Conservation (phyloP, 139 green algal species). For the Chlorella vulgaris region DNA sequence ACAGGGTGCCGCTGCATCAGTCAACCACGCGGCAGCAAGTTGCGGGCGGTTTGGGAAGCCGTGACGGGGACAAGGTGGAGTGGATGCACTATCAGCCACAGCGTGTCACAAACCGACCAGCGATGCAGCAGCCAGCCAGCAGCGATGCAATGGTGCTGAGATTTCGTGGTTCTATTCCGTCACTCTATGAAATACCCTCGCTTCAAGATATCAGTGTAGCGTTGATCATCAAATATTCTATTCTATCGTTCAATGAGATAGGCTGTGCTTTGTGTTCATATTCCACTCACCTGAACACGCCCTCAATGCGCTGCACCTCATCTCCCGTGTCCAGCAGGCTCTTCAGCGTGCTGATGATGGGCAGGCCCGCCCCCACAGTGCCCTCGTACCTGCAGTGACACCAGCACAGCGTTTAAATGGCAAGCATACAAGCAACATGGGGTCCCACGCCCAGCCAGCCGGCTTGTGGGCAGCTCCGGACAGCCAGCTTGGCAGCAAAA, state of each 20-base stretch:
- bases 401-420: background rate
- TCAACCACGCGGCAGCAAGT: background rate
- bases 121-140: too few species aligned
- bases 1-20: constrained; percentile 71
- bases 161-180: too few species aligned
- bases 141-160: too few species aligned
- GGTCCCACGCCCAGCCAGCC: too few species aligned
- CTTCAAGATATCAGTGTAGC: too few species aligned
- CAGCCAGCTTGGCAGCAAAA: too few species aligned
- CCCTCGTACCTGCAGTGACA: constrained; percentile 37
- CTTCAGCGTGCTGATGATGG: constrained; percentile 78
- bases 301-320: constrained; percentile 64
- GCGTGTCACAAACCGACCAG: too few species aligned
- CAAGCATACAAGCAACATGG: background rate
- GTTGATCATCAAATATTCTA: too few species aligned
- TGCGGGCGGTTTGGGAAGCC: background rate
- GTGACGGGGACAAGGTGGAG: background rate
- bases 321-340: constrained; percentile 75
- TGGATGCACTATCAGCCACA: background rate
- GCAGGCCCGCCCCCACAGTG: constrained; percentile 78
- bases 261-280: too few species aligned
- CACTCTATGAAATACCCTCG: too few species aligned
- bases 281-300: constrained; percentile 50
- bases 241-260: too few species aligned
- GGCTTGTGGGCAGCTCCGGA: too few species aligned